phyloP scores from a whole-genome alignment of 2,329 filamentous ascomycete species.

The Alternaria panax region DNA sequence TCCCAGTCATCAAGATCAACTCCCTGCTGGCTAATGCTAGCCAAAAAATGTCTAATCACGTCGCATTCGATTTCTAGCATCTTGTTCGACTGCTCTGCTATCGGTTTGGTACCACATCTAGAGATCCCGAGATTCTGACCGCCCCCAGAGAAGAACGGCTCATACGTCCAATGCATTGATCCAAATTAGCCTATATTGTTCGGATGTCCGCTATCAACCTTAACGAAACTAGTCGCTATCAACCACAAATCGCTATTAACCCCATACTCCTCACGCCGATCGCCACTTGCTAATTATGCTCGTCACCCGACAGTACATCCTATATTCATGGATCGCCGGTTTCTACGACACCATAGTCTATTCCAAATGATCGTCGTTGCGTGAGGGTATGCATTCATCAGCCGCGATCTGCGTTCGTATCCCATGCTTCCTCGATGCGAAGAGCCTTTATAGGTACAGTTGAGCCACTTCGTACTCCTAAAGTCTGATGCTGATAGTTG shows the following conservation, averaged over 20 bases:
- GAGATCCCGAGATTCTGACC: not conserved
- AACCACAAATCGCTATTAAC: not conserved
- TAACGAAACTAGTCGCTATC: not conserved
- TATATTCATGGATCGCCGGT: not conserved
- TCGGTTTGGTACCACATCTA: not conserved
- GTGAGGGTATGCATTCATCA: not conserved
- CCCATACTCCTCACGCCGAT: not conserved
- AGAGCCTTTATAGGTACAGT: not conserved
- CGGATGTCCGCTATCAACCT: not conserved
- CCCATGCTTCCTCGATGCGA: not conserved
- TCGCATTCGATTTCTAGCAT: not conserved
- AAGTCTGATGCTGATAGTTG: not conserved
- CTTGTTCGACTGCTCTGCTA: not conserved
- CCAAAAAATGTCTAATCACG: not conserved
- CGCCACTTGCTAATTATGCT: not conserved
- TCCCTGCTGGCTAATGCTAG: not conserved
- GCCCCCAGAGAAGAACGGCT: not conserved
- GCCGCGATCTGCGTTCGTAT: not conserved
- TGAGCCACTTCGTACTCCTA: not conserved
- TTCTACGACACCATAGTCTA: not conserved
- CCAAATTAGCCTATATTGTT: not conserved
- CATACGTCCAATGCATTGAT: not conserved
- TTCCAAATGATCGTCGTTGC: not conserved
- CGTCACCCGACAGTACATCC: not conserved
- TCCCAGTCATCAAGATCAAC: not conserved